Base-by-base conservation (phyloP, 352 stramenopile species). In the Phytophthora meadii region DNA sequence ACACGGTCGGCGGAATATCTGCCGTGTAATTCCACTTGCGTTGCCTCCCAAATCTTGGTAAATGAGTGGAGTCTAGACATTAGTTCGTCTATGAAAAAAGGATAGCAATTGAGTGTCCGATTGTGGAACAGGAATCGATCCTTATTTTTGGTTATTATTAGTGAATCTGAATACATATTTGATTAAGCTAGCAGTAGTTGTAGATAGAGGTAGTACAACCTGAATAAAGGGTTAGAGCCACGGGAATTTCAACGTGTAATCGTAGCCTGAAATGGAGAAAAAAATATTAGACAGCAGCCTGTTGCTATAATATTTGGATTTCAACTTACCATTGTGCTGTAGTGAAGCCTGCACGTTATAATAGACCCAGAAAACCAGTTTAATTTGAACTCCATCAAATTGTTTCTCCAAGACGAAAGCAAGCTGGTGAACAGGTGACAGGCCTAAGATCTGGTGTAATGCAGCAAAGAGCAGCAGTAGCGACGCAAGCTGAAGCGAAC, bases 21-120 rank as follows among this genome's bases (percentile, higher is more conserved):
- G 6, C 52, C 52, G 11, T 42, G 52, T 3, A 60, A 27, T 24
- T 60, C 52, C 19, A 60, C 52, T 42, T 60, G 39, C 4, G 27
- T 28, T 17, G 19, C 11, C n/a, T 52, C 45, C 45, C 28, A 40
- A 36, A 36, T 5, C 30, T 36, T 36, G 30, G 30, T 14, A 10
- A 36, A 36, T 2, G 30, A 36, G 30, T 36, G 9, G 30, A 36
- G 30, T 14, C 30, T 36, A 36, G 30, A 36, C 30, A 36, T 36
- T 36, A 14, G 30, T 8, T 36, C 6, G 28, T 11, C 6, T 34
- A 2, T 34, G 6, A 9, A 11, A 14, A 1, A 2, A 10, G 30
- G 30, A 14, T 11, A 34, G 10, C 28, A 34, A 34, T 30, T 8
- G 27, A 22, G 22, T n/a, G n/a, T n/a, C n/a, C 22, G 22, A 22